Conservation (phyloP, 495 filamentous ascomycete genomes). For the Aspergillus conjunctus region DNA sequence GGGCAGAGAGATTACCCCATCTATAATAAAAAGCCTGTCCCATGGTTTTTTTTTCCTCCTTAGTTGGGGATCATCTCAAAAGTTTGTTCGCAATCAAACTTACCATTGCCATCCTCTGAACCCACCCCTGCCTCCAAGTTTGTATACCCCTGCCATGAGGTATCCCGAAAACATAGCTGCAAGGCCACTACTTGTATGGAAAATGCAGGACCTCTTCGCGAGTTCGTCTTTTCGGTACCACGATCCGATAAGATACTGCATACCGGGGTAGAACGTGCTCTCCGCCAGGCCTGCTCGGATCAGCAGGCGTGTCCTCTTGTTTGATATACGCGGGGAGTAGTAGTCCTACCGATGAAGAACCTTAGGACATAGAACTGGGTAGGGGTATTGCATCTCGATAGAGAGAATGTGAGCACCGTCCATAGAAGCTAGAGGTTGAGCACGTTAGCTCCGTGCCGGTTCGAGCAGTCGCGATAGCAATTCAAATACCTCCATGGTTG, state of each 20-base stretch:
- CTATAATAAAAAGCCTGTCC: slow-evolving; percentile 45
- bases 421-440: slow-evolving; percentile 48
- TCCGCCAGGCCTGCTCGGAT: slow-evolving; percentile 42
- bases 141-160: slow-evolving; percentile 58
- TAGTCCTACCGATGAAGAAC: slow-evolving; percentile 56
- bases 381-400: slow-evolving; percentile 48
- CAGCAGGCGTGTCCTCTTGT: not conserved
- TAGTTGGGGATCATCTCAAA: no score
- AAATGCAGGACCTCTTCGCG: slow-evolving; percentile 63
- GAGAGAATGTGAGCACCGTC: slow-evolving; percentile 54
- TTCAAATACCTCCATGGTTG: slow-evolving; percentile 41
- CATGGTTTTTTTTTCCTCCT: not conserved
- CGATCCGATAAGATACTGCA: slow-evolving; percentile 50
- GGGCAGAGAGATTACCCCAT: slow-evolving; percentile 50
- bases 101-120: slow-evolving; percentile 52
- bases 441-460: not conserved
- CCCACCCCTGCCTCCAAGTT: slow-evolving; percentile 50
- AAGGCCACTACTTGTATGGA: slow-evolving; percentile 57
- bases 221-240: slow-evolving; percentile 60
- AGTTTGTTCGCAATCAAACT: not conserved
- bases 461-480: no score
- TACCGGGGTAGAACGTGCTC: slow-evolving; percentile 49
- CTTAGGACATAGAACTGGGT: slow-evolving; percentile 58
- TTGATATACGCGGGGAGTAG: slow-evolving; percentile 21
- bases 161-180: slow-evolving; percentile 61